These are phyloP conservation scores for Ustilago cynodontis DNA, from an alignment of 1,284 basidiomycete species.

Conservation along the genomic window DNA sequence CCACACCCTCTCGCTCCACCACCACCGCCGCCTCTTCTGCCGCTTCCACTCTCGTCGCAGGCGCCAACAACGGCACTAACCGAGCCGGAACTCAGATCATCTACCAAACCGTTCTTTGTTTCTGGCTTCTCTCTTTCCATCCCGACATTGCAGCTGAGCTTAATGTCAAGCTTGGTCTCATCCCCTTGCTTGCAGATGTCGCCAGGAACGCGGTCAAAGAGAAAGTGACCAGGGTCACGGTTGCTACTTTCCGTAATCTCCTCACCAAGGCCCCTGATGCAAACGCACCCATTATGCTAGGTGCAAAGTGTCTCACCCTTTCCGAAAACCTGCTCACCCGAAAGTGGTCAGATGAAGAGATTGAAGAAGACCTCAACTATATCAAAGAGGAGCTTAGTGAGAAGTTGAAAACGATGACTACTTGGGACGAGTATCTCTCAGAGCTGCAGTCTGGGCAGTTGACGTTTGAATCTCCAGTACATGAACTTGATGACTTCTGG, in stretches of 20 bases:
- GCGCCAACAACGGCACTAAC: conserved; percentile 33
- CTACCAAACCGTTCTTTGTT: conserved; percentile 90
- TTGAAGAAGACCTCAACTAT: conserved; percentile 89
- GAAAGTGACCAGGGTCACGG: conserved; percentile 94
- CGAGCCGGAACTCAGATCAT: conserved; percentile 80
- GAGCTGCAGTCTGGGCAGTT: conserved; percentile 90
- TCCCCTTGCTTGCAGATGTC: conserved; percentile 86
- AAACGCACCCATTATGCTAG: conserved; percentile 92
- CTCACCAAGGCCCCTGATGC: conserved; percentile 82
- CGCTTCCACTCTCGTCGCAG: conserved; percentile 39
- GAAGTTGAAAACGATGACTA: conserved; percentile 89
- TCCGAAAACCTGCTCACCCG: conserved; percentile 83
- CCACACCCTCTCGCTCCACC: conserved; percentile 38
- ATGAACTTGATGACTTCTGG: conserved; percentile 97
- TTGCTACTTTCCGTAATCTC: conserved; percentile 88
- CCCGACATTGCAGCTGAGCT: conserved; percentile 84
- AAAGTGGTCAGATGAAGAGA: conserved; percentile 91
- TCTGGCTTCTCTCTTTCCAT: conserved; percentile 95
- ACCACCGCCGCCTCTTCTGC: conserved; percentile 18
- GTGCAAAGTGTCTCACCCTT: conserved; percentile 86
- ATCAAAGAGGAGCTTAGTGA: conserved; percentile 83
- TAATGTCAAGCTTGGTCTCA: conserved; percentile 90
- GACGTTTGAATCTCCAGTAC: conserved; percentile 89
- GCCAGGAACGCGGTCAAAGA: conserved; percentile 94
- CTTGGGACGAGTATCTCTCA: conserved; percentile 93